Conservation (phyloP, 176 grass and related monocot genomes). For the Oryza officinalis region DNA sequence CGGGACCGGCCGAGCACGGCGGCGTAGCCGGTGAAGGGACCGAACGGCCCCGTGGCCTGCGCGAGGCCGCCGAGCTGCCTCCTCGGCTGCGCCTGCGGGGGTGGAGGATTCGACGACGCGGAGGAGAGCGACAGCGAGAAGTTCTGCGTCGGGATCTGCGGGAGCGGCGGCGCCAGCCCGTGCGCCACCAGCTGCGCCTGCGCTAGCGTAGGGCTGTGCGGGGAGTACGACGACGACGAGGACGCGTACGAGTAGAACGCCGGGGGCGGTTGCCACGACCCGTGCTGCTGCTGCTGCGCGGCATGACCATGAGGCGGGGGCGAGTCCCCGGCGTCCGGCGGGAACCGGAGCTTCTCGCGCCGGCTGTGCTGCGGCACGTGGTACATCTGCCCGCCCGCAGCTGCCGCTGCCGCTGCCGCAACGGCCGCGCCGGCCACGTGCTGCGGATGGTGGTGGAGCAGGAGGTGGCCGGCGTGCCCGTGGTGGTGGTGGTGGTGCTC, state of each 20-base stretch:
- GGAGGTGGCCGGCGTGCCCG: slow-evolving; percentile 34
- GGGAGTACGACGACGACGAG: slow-evolving; percentile 58
- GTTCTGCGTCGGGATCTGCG: slow-evolving; percentile 61
- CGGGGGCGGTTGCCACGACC: slow-evolving; percentile 18
- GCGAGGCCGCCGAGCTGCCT: not conserved
- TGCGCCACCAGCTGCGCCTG: slow-evolving; percentile 45
- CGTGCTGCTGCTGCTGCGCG: not conserved
- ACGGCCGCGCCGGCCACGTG: slow-evolving; percentile 20
- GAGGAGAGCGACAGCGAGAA: slow-evolving; percentile 72
- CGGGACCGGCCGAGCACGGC: slow-evolving; percentile 75
- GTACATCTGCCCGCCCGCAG: slow-evolving; percentile 60
- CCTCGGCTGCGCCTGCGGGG: not conserved
- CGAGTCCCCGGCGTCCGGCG: slow-evolving; percentile 47
- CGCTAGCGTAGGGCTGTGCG: slow-evolving; percentile 46
- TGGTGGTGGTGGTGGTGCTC: slow-evolving; percentile 42
- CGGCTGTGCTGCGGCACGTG: slow-evolving; percentile 96
- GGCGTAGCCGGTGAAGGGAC: slow-evolving; percentile 86
- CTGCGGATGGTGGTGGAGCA: slow-evolving; percentile 64
- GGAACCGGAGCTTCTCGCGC: slow-evolving; percentile 94
- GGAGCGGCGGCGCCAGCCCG: slow-evolving; percentile 13
- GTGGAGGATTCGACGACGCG: slow-evolving; percentile 40
- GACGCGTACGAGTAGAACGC: slow-evolving; percentile 58
- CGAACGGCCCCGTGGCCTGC: slow-evolving; percentile 38
- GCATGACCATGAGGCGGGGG: not conserved
- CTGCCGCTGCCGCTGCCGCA: not conserved